These are phyloP conservation scores for Canavalia gladiata DNA, from an alignment of 306 rosid genomes.

Conservation along the genomic window DNA sequence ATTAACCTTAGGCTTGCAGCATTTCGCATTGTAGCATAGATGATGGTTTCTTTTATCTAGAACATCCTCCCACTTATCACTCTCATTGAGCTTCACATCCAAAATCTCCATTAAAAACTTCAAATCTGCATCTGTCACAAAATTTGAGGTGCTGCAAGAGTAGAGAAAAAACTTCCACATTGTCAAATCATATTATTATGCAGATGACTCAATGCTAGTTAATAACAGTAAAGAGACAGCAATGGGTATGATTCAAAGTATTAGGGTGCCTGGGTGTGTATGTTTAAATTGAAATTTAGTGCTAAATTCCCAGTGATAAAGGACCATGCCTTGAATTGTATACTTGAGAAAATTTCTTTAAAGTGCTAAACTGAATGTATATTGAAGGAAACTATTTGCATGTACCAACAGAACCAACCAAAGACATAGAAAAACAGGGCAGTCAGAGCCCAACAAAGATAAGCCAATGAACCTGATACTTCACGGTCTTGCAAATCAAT, in stretches of 20 bases:
- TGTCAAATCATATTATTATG: conserved; percentile 40
- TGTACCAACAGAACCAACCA: too few relatives aligned
- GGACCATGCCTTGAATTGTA: not conserved
- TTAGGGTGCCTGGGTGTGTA: not conserved
- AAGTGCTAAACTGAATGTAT: conserved; percentile 24
- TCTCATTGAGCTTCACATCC: conserved; percentile 62
- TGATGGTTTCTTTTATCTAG: conserved; percentile 69
- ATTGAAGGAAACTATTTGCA: not conserved
- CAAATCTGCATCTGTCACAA: conserved; percentile 76
- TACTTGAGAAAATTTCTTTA: not conserved
- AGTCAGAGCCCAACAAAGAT: not conserved
- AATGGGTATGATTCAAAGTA: conserved; percentile 29
- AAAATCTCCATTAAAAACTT: conserved; percentile 69
- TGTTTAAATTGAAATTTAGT: conserved; percentile 13
- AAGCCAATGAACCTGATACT: too few relatives aligned
- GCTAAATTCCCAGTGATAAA: conserved; percentile 10
- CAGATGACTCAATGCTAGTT: conserved; percentile 1
- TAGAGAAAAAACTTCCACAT: conserved; percentile 41
- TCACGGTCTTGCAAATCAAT: too few relatives aligned
- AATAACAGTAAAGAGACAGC: conserved; percentile 15
- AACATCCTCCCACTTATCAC: conserved; percentile 80
- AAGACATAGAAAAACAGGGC: too few relatives aligned
- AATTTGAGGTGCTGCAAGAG: conserved; percentile 68
- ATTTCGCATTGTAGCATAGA: conserved; percentile 77
- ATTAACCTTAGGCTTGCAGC: conserved; percentile 87